These are phyloP conservation scores for Moesziomyces sp. DNA, from an alignment of 1,284 basidiomycete genomes.

Conservation along the genomic window DNA sequence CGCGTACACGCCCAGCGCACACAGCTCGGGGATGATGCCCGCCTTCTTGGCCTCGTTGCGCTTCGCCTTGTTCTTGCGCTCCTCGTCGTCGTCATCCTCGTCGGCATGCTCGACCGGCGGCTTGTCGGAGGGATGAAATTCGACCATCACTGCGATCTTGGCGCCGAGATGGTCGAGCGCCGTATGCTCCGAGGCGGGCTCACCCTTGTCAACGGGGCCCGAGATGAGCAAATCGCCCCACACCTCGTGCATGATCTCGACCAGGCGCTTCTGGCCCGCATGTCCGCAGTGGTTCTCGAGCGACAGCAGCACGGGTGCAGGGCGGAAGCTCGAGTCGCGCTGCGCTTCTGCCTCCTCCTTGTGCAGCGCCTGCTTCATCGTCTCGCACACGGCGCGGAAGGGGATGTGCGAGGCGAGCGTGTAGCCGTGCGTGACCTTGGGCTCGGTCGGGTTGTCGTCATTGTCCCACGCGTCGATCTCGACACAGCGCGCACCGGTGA, in stretches of 20 bases:
- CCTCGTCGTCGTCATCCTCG: constrained; percentile 41
- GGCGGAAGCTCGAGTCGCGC: constrained; percentile 18
- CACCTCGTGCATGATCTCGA: constrained; percentile 72
- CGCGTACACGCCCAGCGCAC: constrained; percentile 60
- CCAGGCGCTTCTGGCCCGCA: constrained; percentile 72
- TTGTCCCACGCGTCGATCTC: constrained; percentile 78
- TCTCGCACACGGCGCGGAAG: constrained; percentile 49
- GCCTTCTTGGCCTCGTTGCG: constrained; percentile 46
- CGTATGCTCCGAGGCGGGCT: constrained; percentile 58
- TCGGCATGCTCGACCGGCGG: constrained; percentile 13
- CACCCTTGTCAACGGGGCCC: constrained; percentile 52
- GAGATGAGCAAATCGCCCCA: constrained; percentile 73
- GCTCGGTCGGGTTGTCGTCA: constrained; percentile 70
- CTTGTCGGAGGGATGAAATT: constrained; percentile 35
- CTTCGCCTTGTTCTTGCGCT: constrained; percentile 18
- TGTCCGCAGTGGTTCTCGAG: constrained; percentile 75
- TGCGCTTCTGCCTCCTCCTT: constrained; percentile 32
- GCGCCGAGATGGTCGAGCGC: constrained; percentile 72
- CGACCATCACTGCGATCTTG: constrained; percentile 75
- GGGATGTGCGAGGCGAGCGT: constrained; percentile 50
- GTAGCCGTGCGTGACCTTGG: constrained; percentile 73
- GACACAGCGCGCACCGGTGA: constrained; percentile 74
- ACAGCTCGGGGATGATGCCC: constrained; percentile 57
- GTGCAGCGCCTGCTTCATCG: constrained; percentile 45
- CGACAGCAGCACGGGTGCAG: constrained; percentile 73